Evolutionary conservation across 2,329 filamentous ascomycete species (phyloP).

Genomic region (Ceratocystis eucalypticola): DNA sequence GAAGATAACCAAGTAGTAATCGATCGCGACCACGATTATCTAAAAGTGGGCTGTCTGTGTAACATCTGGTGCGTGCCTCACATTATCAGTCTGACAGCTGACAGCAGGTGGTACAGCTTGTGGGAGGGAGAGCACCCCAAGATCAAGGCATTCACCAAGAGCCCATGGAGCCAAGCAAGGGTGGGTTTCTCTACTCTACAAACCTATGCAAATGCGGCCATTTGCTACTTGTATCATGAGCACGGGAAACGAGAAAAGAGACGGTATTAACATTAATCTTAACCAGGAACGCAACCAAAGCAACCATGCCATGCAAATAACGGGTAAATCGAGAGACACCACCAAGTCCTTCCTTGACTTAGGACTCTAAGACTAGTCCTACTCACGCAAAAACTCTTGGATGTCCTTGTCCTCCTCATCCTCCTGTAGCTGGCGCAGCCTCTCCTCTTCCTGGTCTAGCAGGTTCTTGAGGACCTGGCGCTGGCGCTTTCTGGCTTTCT

Average conservation of each 20-base stretch:
- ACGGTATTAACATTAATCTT: background rate
- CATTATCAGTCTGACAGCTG: background rate
- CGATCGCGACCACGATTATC: no score
- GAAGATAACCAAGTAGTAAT: no score
- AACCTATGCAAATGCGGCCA: background rate
- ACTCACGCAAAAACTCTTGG: constrained; percentile 46
- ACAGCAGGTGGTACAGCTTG: background rate
- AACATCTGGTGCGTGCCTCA: background rate
- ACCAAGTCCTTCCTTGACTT: background rate
- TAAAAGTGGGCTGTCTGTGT: background rate
- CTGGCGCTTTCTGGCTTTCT: constrained; percentile 21
- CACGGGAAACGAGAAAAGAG: background rate
- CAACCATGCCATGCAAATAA: background rate
- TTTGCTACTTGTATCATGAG: background rate
- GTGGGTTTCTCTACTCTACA: background rate
- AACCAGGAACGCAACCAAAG: background rate
- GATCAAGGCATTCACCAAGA: background rate
- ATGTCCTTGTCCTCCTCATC: constrained; percentile 64
- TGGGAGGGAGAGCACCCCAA: no score
- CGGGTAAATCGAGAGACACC: background rate
- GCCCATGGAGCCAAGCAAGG: background rate
- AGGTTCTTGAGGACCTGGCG: constrained; percentile 46
- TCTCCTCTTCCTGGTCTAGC: constrained; percentile 48
- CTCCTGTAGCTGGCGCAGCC: constrained; percentile 40
- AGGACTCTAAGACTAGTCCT: background rate